Evolutionary conservation across 768 basidiomycete species (phyloP), one percentile per base, ranked within the genome.

Genomic region (Piloderma croceum): DNA sequence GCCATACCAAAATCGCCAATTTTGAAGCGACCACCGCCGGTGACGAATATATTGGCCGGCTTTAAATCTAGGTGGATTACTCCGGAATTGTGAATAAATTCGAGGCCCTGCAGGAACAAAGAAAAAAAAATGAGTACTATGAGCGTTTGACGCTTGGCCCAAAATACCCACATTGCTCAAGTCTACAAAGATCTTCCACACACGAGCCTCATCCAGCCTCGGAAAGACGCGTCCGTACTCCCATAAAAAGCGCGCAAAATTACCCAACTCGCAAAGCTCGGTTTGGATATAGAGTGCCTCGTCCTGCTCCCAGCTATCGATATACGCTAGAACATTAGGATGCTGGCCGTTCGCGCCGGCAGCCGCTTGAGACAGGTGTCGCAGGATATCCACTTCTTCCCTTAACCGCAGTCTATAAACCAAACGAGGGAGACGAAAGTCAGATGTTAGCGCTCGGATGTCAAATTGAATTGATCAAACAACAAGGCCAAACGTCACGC

Each of bases 1-100:
- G 94, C 93, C 82, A 99, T 91, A 7, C 96, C 96, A 67, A 98
- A 97, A 61, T 99, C 96, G 6, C 94, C 94, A 59, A 99, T 91
- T 68, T 90, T 91, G 67, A 99, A 84, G 33, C 84, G 76, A 2
- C 96, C 96, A 31, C 81, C 76, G 6, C 71, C 70, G 7, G 89
- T 91, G 52, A 99, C 73, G 57, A 99, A 91, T 37, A 99, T 83
- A 59, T 99, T 99, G 31, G 90, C 90, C 10, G 96, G 96, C 67
- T 99, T 99, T 48, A 99, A 65, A 65, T 99, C 96, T 40, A 99
- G 76, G 65, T 99, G 96, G 36, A 98, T 84, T 43, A 96, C 80
- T 41, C 84, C 83, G 32, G 82, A 76, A 51, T 77, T 73, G 63
- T 99, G 96, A 43, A 99, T 86, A 65, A 96, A 93, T 43, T 71